phyloP scores from a whole-genome alignment of 2,329 filamentous ascomycete species.

The Mariannaea sp. region DNA sequence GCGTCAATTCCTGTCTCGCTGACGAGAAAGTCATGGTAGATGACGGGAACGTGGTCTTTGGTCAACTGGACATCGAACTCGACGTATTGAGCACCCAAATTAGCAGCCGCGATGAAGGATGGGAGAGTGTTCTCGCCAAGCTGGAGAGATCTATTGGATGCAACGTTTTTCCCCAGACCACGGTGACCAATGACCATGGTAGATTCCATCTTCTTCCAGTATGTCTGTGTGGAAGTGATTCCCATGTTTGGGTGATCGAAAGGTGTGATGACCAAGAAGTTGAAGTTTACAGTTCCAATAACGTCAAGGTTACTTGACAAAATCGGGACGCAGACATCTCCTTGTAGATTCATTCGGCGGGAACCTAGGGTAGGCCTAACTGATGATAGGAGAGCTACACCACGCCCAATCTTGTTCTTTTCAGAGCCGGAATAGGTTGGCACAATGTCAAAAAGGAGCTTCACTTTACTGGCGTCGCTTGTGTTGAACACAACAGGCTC shows the following conservation, averaged over 20 bases:
- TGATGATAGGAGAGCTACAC: constrained; percentile 83
- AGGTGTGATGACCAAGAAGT: constrained; percentile 92
- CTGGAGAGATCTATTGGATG: constrained; percentile 83
- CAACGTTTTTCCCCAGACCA: constrained; percentile 88
- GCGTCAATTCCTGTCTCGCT: constrained; percentile 97
- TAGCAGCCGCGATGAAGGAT: constrained; percentile 95
- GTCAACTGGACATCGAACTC: constrained; percentile 92
- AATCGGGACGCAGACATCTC: constrained; percentile 90
- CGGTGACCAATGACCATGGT: constrained; percentile 79
- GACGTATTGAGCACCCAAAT: constrained; percentile 79
- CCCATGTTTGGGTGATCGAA: constrained; percentile 95
- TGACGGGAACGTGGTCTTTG: constrained; percentile 97
- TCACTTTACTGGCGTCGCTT: constrained; percentile 77
- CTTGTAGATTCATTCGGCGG: constrained; percentile 89
- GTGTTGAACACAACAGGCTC: constrained; percentile 92
- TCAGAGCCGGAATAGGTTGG: constrained; percentile 92
- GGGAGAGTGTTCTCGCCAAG: constrained; percentile 94
- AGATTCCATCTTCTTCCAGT: constrained; percentile 91
- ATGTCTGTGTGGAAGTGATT: constrained; percentile 87
- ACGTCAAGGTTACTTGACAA: constrained; percentile 84
- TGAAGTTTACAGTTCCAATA: constrained; percentile 95
- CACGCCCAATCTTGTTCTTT: constrained; percentile 87
- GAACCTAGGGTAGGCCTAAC: constrained; percentile 82
- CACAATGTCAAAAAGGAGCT: constrained; percentile 90
- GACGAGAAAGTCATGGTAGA: constrained; percentile 98